These are phyloP conservation scores for Luffa aegyptiaca DNA, from an alignment of 306 rosid species.

Conservation along the genomic window DNA sequence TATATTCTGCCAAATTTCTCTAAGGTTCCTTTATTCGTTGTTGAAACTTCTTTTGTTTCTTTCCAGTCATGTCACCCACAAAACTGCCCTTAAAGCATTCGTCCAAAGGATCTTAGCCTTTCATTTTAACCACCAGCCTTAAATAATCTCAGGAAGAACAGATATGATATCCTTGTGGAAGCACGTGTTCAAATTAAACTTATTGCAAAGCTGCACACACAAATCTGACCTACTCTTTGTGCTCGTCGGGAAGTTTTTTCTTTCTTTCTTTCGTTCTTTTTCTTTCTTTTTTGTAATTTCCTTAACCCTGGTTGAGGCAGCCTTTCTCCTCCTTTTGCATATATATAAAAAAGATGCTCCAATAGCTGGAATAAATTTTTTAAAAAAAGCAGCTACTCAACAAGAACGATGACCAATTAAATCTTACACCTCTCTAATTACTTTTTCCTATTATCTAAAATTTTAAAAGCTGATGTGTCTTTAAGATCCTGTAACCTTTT, in stretches of 20 bases:
- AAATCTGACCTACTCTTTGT: too few species aligned
- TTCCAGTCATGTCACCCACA: too few species aligned
- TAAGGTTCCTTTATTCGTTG: too few species aligned
- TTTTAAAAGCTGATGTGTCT: neutral
- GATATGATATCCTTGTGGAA: neutral
- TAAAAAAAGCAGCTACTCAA: neutral
- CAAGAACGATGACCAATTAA: neutral
- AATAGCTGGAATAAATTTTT: neutral
- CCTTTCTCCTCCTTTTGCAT: neutral
- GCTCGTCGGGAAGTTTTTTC: too few species aligned
- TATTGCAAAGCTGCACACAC: neutral
- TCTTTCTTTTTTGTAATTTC: neutral
- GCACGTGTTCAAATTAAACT: neutral
- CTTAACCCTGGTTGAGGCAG: neutral
- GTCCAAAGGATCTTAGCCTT: neutral
- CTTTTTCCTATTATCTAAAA: neutral
- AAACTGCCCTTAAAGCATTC: too few species aligned
- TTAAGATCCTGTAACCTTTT: neutral
- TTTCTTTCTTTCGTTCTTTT: too few species aligned
- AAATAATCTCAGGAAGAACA: neutral
- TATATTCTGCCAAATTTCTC: too few species aligned
- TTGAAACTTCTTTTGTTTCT: too few species aligned
- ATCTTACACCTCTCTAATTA: neutral
- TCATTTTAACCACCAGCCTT: neutral
- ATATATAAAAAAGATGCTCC: neutral